Evolutionary conservation across 2,329 filamentous ascomycete species (phyloP), one percentile per base, ranked within the genome.

Genomic region (Penicillium sp.): DNA sequence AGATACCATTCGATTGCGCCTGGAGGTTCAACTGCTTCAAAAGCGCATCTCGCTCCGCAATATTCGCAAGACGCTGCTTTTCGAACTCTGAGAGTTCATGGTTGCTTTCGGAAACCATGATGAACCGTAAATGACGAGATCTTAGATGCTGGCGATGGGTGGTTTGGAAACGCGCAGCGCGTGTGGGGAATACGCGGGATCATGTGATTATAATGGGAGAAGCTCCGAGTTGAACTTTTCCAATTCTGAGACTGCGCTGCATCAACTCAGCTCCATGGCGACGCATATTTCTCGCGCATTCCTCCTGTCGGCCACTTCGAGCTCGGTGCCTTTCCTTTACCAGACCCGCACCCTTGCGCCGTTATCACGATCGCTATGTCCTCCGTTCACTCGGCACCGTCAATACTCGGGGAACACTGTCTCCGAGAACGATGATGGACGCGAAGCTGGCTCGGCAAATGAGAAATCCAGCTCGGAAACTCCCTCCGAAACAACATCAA

Each of bases 1-100:
- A 86, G 9, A 86, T 74, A n/a, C 85, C 85, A 0, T 87, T 82
- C 0, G 85, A 79, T 2, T 81, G 80, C 1, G 79, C 77, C 60
- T 83, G 79, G 55, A 80, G 73, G 28, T 86, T 84, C 1, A 95
- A 79, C 49, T 89, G 85, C 49, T 86, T 86, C 0, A 96, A 70
- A 0, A 95, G 77, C 64, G 85, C 87, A 67, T 91, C 85, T 58
- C 94, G 93, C 44, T 87, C 84, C 0, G 85, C 87, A 32, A 95
- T 94, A 56, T 95, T 95, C 50, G 89, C 88, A 13, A 88, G 79
- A 0, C 90, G 79, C 57, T 87, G 83, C 59, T 84, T 83, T 74
- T 95, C 90, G 68, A 95, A 96, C 31, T 89, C 87, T 68, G 87
- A 94, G 58, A 94, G 73, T 28, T 79, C 79, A 24, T 72, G 65